phyloP scores from a whole-genome alignment of 108 stramenopile genomes.

The Nitzschia palea region DNA sequence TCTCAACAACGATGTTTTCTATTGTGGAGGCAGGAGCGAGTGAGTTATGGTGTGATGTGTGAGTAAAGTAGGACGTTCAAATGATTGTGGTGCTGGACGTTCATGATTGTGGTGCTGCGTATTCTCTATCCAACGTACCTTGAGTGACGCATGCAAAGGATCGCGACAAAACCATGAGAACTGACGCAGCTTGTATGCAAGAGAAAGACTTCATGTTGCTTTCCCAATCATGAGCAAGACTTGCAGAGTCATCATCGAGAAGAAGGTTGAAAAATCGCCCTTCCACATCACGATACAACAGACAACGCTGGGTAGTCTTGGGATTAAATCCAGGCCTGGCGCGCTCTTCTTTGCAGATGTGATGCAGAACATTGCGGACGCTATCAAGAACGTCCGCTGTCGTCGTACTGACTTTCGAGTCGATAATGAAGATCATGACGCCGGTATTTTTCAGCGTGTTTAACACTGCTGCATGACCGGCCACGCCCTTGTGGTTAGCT shows the following conservation, averaged over 20 bases:
- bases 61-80: no score
- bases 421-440: conserved; percentile 25
- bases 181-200: conserved; percentile 54
- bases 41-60: no score
- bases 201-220: conserved; percentile 41
- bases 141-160: conserved; percentile 43
- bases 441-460: conserved; percentile 17
- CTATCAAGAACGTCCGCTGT: conserved; percentile 17
- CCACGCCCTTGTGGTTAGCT: conserved; percentile 7
- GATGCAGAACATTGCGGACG: conserved; percentile 8
- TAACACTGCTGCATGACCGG: conserved; percentile 17
- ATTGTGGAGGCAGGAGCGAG: no score
- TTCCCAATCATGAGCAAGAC: conserved; percentile 47
- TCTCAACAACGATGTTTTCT: background rate
- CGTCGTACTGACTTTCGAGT: conserved; percentile 26
- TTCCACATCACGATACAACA: conserved; percentile 52
- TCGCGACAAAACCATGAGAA: conserved; percentile 47
- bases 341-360: conserved; percentile 14
- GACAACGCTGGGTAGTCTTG: conserved; percentile 42
- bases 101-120: no score
- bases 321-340: background rate
- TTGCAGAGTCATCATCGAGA: conserved; percentile 25
- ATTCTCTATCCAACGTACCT: no score
- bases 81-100: no score
- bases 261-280: conserved; percentile 55